Percentiles rank a stretch among this genome's conserved stretches.
phyloP scores from a whole-genome alignment of 164 flowering plant genomes.

The Umbilicus rupestris region DNA sequence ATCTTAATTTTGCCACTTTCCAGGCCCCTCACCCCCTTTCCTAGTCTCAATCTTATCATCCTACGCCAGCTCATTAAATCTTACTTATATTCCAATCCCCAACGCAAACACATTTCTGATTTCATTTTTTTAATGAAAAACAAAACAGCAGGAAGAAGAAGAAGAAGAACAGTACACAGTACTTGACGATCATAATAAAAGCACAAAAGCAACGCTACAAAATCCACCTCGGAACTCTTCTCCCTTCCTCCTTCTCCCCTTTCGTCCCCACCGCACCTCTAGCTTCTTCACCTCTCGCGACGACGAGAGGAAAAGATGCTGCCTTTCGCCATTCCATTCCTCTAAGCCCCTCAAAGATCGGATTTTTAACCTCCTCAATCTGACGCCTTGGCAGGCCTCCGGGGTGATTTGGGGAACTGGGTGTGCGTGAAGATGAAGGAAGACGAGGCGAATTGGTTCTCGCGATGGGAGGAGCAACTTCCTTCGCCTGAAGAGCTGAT shows the following conservation, averaged over 20 bases:
- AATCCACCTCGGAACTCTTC: too few relatives aligned
- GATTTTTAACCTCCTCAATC: neutral
- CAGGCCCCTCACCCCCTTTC: neutral
- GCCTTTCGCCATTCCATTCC: too few relatives aligned
- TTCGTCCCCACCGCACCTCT: too few relatives aligned
- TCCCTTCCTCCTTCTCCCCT: too few relatives aligned
- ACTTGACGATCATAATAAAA: too few relatives aligned
- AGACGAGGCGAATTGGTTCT: conserved; percentile 77
- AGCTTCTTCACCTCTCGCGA: too few relatives aligned
- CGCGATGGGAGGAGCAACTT: conserved; percentile 87
- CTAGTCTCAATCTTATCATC: neutral
- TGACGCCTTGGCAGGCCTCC: neutral
- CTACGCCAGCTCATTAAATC: neutral
- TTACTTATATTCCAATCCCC: too few relatives aligned
- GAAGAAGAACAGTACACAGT: too few relatives aligned
- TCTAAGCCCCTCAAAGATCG: too few relatives aligned
- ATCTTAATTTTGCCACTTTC: neutral
- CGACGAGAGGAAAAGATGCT: neutral
- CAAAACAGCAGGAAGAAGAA: too few relatives aligned
- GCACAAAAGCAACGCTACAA: too few relatives aligned
- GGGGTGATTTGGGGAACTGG: neutral
- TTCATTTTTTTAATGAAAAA: neutral
- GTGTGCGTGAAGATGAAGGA: conserved; percentile 42
- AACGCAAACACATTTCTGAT: neutral
- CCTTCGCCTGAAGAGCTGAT: conserved; percentile 87